Conservation (phyloP, 1,139 yeast genomes). For the Scheffersomyces cryptocercus region DNA sequence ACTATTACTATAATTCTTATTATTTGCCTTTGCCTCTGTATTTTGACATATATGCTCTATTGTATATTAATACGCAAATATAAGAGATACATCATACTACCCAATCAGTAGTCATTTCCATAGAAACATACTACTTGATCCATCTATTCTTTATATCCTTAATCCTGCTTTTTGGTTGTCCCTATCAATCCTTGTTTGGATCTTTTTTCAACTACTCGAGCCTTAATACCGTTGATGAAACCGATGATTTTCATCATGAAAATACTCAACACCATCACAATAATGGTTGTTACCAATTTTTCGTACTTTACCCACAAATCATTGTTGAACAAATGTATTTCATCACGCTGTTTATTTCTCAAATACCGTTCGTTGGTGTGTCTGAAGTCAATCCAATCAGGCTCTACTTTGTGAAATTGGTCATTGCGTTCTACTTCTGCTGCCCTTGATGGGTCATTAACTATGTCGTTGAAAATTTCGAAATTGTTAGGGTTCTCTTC, state of each 20-base stretch:
- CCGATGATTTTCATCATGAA: slow-evolving; percentile 15
- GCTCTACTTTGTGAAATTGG: slow-evolving; percentile 37
- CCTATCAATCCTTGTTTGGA: not conserved
- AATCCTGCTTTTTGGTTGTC: not conserved
- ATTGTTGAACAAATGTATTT: slow-evolving; percentile 38
- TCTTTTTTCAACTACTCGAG: slow-evolving; percentile 3
- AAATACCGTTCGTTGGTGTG: slow-evolving; percentile 37
- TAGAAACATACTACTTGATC: too few relatives aligned
- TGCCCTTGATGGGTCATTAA: slow-evolving; percentile 46
- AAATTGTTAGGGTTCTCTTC: slow-evolving; percentile 32
- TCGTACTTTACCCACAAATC: slow-evolving; percentile 44
- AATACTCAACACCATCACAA: slow-evolving; percentile 27
- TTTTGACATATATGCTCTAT: too few relatives aligned
- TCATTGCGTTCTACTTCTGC: slow-evolving; percentile 59
- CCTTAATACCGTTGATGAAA: slow-evolving; percentile 7
- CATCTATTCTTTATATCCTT: not conserved
- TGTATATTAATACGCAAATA: too few relatives aligned
- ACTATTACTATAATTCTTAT: not conserved
- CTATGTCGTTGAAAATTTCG: slow-evolving; percentile 48
- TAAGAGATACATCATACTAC: too few relatives aligned
- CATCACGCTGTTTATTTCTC: slow-evolving; percentile 32
- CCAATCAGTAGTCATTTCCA: too few relatives aligned
- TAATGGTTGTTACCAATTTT: slow-evolving; percentile 36
- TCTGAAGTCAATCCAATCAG: slow-evolving; percentile 28
- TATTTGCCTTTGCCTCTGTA: not conserved